Conservation (phyloP, 2,329 filamentous ascomycete genomes). For the Verticillium isaacii region DNA sequence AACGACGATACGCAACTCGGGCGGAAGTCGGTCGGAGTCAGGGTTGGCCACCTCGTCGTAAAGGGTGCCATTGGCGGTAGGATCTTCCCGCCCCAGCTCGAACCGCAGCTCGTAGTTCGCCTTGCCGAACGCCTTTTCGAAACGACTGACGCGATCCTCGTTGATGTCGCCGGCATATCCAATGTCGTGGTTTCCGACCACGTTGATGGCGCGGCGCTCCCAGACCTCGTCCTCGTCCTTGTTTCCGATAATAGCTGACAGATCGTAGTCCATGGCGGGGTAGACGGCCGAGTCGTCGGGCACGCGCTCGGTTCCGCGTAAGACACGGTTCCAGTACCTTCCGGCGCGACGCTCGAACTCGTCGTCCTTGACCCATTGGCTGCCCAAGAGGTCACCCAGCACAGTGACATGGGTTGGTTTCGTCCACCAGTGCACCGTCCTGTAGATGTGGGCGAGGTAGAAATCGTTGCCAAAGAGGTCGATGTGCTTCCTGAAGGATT, state of each 20-base stretch:
- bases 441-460: conserved; percentile 90
- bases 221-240: conserved; percentile 49
- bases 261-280: conserved; percentile 43
- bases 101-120: conserved; percentile 87
- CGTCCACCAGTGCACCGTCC: conserved; percentile 78
- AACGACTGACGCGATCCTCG: conserved; percentile 67
- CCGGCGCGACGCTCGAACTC: conserved; percentile 73
- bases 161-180: conserved; percentile 93
- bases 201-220: conserved; percentile 76
- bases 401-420: conserved; percentile 83
- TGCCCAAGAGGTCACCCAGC: conserved; percentile 85
- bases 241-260: conserved; percentile 44
- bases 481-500: conserved; percentile 69
- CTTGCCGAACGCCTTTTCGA: conserved; percentile 79
- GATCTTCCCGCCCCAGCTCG: conserved; percentile 45
- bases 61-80: conserved; percentile 32
- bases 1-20: conserved; percentile 76
- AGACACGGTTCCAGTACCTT: conserved; percentile 78
- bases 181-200: conserved; percentile 93
- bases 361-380: conserved; percentile 85
- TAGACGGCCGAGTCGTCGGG: conserved; percentile 47
- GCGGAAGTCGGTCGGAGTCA: conserved; percentile 43
- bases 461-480: conserved; percentile 92
- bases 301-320: conserved; percentile 63
- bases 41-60: conserved; percentile 37